Evolutionary conservation across 495 filamentous ascomycete species (phyloP), one percentile per base, ranked within the genome.

Genomic region (Pyrenopolyporus hunteri): DNA sequence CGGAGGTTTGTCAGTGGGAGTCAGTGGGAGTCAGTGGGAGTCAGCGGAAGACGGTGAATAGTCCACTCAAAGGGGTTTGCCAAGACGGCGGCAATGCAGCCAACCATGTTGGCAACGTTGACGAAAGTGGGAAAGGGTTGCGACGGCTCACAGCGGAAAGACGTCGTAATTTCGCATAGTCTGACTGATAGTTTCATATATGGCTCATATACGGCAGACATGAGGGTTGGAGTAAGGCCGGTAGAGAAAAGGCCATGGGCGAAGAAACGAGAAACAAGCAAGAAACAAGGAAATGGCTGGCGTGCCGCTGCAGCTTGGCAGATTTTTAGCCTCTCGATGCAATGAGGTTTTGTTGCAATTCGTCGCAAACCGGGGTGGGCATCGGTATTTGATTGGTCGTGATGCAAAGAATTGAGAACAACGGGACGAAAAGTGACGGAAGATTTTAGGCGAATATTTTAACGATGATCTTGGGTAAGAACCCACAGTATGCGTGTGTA

Each of bases 321-420:
- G 23, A 47, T 33, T 37, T n/a, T 26, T 51, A 66, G 63, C 63
- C 51, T 66, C 63, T 66, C 57, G 47, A 57, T 66, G 57, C 31
- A 22, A 59, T 66, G 63, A 49, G 33, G 32, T 48, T 60, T 32
- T 46, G 56, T 39, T 20, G 50, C 55, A 46, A 49, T 49, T 51
- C 33, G 63, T 66, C 63, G 63, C 63, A 14, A 42, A 37, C 63
- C 20, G 46, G 63, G 63, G 45, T 60, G 37, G 50, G 46, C 4
- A n/a, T 20, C 16, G 57, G 13, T 4, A 35, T 50, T 66, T 66
- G 51, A 66, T 66, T 66, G 63, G 63, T 60, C 32, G 25, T 19
- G 63, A 66, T 66, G 63, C 51, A 66, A 60, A 66, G 63, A 66
- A 66, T 66, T 20, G 10, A 57, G 28, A 29, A 60, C 10, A 35